Evolutionary conservation across 352 stramenopile genomes (phyloP).

Genomic region (Globisporangium paroecandrum): DNA sequence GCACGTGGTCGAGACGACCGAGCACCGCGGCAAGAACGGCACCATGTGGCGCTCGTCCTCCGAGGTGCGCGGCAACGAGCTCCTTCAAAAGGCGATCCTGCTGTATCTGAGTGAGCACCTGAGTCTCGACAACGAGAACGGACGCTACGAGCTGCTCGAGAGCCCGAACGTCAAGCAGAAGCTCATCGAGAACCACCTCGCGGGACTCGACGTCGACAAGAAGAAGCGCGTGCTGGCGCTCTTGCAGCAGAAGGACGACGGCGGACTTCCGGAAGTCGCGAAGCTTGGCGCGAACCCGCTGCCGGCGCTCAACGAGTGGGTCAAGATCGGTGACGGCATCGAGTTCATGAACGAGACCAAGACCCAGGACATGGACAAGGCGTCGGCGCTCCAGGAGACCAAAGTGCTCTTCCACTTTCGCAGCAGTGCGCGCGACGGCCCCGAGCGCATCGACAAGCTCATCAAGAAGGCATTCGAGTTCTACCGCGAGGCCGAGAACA

Average conservation of each 20-base stretch:
- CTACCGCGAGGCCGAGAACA: slow-evolving; percentile 26
- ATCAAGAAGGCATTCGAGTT: slow-evolving; percentile 29
- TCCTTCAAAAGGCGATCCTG: slow-evolving; percentile 56
- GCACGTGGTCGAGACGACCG: slow-evolving; percentile 35
- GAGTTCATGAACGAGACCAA: slow-evolving; percentile 34
- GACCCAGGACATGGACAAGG: slow-evolving; percentile 14
- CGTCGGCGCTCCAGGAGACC: not conserved
- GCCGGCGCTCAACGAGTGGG: slow-evolving; percentile 25
- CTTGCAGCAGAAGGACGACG: slow-evolving; percentile 8
- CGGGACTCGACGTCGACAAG: slow-evolving; percentile 9
- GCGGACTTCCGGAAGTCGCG: not conserved
- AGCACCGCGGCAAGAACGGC: slow-evolving; percentile 35
- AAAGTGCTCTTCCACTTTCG: slow-evolving; percentile 25
- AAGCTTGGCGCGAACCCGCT: slow-evolving; percentile 17
- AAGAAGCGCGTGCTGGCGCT: slow-evolving; percentile 3
- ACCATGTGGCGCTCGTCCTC: slow-evolving; percentile 2
- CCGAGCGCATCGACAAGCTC: slow-evolving; percentile 32
- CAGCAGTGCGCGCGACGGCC: slow-evolving; percentile 20
- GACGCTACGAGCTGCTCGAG: slow-evolving; percentile 48
- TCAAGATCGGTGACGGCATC: slow-evolving; percentile 22
- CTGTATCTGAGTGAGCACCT: slow-evolving; percentile 41
- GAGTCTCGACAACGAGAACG: slow-evolving; percentile 34
- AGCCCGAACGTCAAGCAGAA: slow-evolving; percentile 24
- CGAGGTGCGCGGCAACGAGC: slow-evolving; percentile 39
- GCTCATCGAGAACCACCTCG: slow-evolving; percentile 7